Base-by-base conservation (phyloP, 2,329 filamentous ascomycete species). In the Plectosphaerella sp. region DNA sequence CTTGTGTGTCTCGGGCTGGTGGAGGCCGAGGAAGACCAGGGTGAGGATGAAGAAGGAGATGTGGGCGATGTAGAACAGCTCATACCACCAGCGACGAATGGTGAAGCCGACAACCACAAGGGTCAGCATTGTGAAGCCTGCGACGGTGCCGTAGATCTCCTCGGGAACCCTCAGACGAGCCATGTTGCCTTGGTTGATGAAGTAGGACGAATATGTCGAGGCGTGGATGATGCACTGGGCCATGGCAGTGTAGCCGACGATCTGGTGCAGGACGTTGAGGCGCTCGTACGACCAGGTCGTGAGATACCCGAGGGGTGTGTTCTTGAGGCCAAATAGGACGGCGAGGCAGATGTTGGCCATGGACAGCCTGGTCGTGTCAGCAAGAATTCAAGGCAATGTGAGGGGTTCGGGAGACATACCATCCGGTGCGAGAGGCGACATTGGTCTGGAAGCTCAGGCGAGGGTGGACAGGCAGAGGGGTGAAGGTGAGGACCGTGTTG, bases 201-300 rank as follows among this genome's bases (percentile, higher is more conserved):
- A 77, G 55, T 70, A 67, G 4, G 65, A 61, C 1, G 70, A 64
- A 55, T 82, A 78, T 22, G 70, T 59, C 20, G 65, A 66, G 3
- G 65, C 70, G 51, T 84, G 80, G 3, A 80, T 53, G 15, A 80
- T 61, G 52, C 75, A 64, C 35, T 70, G 67, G 35, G 69, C 52
- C 24, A 83, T 69, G 16, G 77, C 75, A 7, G 70, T 71, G 57
- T 75, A 78, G 3, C 80, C 80, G 4, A 74, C 72, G 16, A 79
- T 66, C 52, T 77, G 76, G 58, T 85, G 82, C 3, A 85, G 69
- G 47, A 77, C 70, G 58, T 83, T 84, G 49, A 85, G 72, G 18
- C 78, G 72, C 54, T 84, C 81, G 61, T 85, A 81, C 5, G 80
- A 83, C 59, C 76, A 79, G 2, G 73, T 67, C 1, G 76, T 77